phyloP scores from a whole-genome alignment of 805 yeast genomes.

The Myxozyma neotropica region DNA sequence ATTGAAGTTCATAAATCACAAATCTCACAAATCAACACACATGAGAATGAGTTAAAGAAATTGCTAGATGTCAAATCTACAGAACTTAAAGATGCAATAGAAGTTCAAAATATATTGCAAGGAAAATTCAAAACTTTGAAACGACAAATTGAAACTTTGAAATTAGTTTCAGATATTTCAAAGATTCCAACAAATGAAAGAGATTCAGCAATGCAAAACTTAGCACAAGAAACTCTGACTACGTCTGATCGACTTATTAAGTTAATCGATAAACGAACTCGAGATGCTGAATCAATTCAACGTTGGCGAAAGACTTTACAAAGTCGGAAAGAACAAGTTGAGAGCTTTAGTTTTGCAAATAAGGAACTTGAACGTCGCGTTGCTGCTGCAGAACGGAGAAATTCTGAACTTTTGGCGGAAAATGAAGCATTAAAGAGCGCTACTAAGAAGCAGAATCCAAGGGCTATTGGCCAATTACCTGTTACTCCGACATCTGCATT shows the following conservation, averaged over 20 bases:
- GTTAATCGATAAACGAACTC: not conserved
- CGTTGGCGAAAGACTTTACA: not conserved
- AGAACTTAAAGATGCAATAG: not conserved
- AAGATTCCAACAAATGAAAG: not conserved
- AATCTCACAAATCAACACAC: too few relatives aligned
- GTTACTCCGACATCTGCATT: too few relatives aligned
- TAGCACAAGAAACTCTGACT: not conserved
- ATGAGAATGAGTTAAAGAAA: too few relatives aligned
- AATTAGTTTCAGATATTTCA: not conserved
- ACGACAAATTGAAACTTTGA: not conserved
- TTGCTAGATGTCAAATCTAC: not conserved
- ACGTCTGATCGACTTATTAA: not conserved
- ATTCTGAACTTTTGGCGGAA: not conserved
- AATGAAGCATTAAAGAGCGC: not conserved
- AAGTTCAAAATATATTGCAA: not conserved
- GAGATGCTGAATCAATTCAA: constrained; percentile 5
- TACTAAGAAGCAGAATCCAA: too few relatives aligned
- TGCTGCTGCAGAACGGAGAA: not conserved
- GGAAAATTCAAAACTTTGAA: constrained; percentile 1
- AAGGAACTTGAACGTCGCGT: not conserved
- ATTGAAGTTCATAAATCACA: too few relatives aligned
- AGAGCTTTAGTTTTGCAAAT: not conserved
- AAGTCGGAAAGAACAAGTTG: not conserved
- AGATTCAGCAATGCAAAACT: not conserved
- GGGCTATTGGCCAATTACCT: too few relatives aligned